These are phyloP conservation scores for Ottelia alismoides DNA, from an alignment of 106 monocot genomes.

Conservation along the genomic window DNA sequence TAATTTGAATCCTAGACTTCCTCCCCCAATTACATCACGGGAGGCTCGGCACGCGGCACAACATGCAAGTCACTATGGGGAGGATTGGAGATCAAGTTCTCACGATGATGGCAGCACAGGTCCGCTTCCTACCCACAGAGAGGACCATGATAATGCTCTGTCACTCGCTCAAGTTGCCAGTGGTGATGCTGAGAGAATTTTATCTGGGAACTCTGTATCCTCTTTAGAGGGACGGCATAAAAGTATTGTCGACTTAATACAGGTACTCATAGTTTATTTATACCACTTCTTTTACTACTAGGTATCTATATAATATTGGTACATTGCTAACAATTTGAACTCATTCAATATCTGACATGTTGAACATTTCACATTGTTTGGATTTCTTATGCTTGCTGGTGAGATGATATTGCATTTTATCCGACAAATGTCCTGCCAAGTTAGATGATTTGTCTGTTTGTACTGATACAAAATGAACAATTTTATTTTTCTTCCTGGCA, in stretches of 20 bases:
- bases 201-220: slow-evolving; percentile 14
- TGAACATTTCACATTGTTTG: no score
- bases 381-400: no score
- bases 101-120: slow-evolving; percentile 37
- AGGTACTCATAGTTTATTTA: no score
- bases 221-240: slow-evolving; percentile 31
- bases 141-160: slow-evolving; percentile 73
- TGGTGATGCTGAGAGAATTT: slow-evolving; percentile 9
- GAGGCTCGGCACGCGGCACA: slow-evolving; percentile 45
- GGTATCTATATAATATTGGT: no score
- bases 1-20: slow-evolving; percentile 89
- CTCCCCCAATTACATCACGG: slow-evolving; percentile 59
- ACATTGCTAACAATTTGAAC: no score
- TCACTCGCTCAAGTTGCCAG: slow-evolving; percentile 29
- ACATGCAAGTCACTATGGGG: slow-evolving; percentile 22
- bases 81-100: slow-evolving; percentile 28
- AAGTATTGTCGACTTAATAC: slow-evolving; percentile 46
- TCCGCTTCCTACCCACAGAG: slow-evolving; percentile 54
- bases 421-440: no score
- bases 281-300: no score
- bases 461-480: no score
- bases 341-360: no score
- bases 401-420: no score
- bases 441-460: no score
- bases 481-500: no score